These are phyloP conservation scores for Chenopodium formosanum DNA, from an alignment of 148 eudicot species.

Conservation along the genomic window DNA sequence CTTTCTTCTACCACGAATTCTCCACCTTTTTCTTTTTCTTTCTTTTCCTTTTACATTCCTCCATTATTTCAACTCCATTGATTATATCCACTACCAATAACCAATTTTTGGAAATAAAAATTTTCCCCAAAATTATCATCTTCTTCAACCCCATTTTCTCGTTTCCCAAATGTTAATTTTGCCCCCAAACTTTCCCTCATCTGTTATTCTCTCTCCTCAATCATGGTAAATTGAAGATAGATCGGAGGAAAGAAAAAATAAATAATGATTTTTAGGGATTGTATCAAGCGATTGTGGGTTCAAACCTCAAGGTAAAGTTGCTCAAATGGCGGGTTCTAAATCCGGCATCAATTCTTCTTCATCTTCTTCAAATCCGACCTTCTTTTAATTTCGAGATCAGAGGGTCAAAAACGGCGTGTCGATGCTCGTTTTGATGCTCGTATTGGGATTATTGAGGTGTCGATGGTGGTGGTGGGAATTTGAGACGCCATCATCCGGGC, in stretches of 20 bases:
- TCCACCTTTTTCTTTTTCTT: too few relatives aligned
- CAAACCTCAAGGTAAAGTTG: slow-evolving; percentile 59
- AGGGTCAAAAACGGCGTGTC: slow-evolving; percentile 29
- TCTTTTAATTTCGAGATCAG: slow-evolving; percentile 41
- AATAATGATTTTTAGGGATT: slow-evolving; percentile 57
- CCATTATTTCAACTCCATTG: background rate
- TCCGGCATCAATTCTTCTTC: slow-evolving; percentile 1
- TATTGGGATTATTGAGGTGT: too few relatives aligned
- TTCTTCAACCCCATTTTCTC: background rate
- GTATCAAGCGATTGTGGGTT: slow-evolving; percentile 69
- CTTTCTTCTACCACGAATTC: too few relatives aligned
- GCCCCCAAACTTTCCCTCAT: background rate
- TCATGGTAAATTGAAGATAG: background rate
- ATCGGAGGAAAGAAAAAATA: slow-evolving; percentile 13
- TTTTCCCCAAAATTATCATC: slow-evolving; percentile 22
- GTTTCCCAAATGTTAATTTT: background rate
- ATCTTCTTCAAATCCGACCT: slow-evolving; percentile 6
- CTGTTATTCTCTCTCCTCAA: slow-evolving; percentile 21
- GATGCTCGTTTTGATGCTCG: too few relatives aligned
- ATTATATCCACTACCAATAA: background rate
- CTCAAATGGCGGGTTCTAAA: background rate
- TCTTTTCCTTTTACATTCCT: too few relatives aligned
- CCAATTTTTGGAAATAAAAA: background rate
- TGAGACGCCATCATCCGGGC: too few relatives aligned
- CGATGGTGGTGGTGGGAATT: too few relatives aligned